Conservation (phyloP, 495 filamentous ascomycete genomes). For the Chaetomidium leptoderma region DNA sequence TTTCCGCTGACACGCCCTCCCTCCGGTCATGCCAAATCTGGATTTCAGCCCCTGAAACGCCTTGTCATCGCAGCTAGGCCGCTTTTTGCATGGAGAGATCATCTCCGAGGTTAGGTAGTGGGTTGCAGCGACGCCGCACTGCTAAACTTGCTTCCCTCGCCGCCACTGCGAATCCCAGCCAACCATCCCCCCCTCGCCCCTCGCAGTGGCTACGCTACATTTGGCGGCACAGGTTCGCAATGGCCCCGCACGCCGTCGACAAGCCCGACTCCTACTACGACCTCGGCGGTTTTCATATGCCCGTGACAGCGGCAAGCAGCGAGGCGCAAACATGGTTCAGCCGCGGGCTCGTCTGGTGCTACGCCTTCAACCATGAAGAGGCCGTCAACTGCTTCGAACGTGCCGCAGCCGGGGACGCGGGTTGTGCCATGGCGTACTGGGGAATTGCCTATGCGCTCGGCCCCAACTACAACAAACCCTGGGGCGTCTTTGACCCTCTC, state of each 20-base stretch:
- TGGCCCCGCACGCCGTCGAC: neutral
- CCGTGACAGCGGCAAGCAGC: constrained; percentile 41
- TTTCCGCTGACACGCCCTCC: neutral
- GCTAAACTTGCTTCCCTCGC: neutral
- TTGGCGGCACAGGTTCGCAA: no score
- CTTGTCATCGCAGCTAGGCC: no score
- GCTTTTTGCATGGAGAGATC: no score
- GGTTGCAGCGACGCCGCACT: no score
- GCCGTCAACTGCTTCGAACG: constrained; percentile 55
- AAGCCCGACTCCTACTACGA: constrained; percentile 45
- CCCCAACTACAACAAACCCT: constrained; percentile 73
- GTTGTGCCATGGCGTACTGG: constrained; percentile 63
- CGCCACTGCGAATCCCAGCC: no score
- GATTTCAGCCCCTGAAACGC: neutral
- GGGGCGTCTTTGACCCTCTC: constrained; percentile 59
- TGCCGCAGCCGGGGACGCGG: constrained; percentile 49
- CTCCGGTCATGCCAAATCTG: constrained; percentile 5
- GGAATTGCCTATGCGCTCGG: constrained; percentile 61
- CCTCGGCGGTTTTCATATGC: constrained; percentile 51
- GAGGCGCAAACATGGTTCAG: constrained; percentile 57
- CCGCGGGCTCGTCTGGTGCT: constrained; percentile 60
- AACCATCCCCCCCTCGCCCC: no score
- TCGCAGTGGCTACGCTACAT: no score
- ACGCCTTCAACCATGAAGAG: constrained; percentile 64
- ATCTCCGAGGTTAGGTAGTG: no score